Conservation (phyloP, 2,329 filamentous ascomycete species). For the Venturiaceae sp. region DNA sequence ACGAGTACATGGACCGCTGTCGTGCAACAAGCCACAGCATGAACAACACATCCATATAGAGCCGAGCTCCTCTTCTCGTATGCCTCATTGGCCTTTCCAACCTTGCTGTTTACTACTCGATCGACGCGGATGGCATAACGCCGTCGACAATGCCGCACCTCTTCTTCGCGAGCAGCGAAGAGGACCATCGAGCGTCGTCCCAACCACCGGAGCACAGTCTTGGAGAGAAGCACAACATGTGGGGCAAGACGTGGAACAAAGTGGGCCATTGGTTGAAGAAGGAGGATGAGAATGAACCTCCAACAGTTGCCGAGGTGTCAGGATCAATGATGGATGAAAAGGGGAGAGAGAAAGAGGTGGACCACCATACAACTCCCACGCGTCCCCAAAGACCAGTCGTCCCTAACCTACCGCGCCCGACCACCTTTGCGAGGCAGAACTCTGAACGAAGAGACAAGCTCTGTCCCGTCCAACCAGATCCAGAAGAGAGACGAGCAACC, state of each 20-base stretch:
- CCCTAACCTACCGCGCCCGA: conserved; percentile 63
- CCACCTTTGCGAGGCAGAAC: conserved; percentile 74
- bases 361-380: conserved; percentile 6
- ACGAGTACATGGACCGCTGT: background rate
- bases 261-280: conserved; percentile 10
- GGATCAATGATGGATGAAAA: background rate
- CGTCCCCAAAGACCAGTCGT: conserved; percentile 50
- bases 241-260: conserved; percentile 8
- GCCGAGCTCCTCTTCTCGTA: background rate
- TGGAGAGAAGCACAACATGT: conserved; percentile 4
- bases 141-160: conserved; percentile 1
- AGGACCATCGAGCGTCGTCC: background rate
- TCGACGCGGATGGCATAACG: background rate
- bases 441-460: conserved; percentile 71
- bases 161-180: background rate
- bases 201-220: background rate
- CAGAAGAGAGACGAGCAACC: conserved; percentile 61
- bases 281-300: conserved; percentile 8
- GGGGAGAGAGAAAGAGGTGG: background rate
- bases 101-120: background rate
- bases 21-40: background rate
- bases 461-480: conserved; percentile 52
- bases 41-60: background rate
- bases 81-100: background rate
- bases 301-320: background rate